Evolutionary conservation across 352 stramenopile genomes (phyloP), one percentile per base, ranked within the genome.

Genomic region (Globisporangium irregulare): DNA sequence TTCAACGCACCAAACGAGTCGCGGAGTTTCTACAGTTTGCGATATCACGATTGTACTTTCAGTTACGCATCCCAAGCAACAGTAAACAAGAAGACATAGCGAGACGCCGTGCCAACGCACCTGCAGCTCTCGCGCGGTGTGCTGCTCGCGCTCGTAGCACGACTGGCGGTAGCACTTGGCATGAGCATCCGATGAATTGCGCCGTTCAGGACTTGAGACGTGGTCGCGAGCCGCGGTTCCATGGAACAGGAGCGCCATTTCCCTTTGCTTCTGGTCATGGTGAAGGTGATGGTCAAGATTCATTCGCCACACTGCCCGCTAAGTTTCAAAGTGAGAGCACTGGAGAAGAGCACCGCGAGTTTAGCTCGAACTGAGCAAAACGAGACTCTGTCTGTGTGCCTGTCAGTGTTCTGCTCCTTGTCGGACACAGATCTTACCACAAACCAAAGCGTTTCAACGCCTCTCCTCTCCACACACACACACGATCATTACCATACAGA

Each of bases 1-100:
- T 80, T 83, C 55, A 90, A 71, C n/a, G 79, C 75, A 12, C 77
- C 70, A 27, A 85, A 78, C 12, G 78, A 77, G n/a, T 88, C 78
- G n/a, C 73, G 82, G 18, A 88, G 67, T 69, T 73, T 80, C 73
- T 89, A 43, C 59, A 18, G 12, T n/a, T 24, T 1, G 36, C 3
- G 4, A 32, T 4, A 62, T 27, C 25, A 56, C 12, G 1, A 57
- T 34, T 22, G 12, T 15, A 38, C 5, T 59, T 10, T 8, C 68
- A 59, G 48, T 24, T 20, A 58, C 9, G 15, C 54, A 34, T 38
- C 7, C 24, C 41, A n/a, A 72, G 22, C 55, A 61, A 12, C 25
- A 46, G 38, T 7, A 38, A n/a, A n/a, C 22, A 4, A 32, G 27
- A 32, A 32, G 27, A 32, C 10, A 50, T 20, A 27, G 1, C 14